Conservation (phyloP, 108 stramenopile species). For the Skeletonema grethae region DNA sequence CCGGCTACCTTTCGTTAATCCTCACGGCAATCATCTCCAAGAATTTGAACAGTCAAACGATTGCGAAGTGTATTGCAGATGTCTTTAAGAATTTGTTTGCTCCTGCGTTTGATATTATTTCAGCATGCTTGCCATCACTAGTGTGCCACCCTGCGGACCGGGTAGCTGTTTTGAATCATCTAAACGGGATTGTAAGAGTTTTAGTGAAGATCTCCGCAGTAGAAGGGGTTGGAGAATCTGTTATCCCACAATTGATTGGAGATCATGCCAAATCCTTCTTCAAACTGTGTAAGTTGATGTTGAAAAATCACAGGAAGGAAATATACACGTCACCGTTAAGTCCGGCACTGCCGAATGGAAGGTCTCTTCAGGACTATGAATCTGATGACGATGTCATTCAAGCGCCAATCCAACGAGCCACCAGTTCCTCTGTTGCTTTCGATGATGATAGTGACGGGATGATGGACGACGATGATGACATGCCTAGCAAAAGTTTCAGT, state of each 20-base stretch:
- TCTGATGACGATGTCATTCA: slow-evolving; percentile 33
- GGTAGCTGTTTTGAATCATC: slow-evolving; percentile 27
- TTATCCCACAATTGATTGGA: slow-evolving; percentile 14
- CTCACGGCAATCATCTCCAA: slow-evolving; percentile 26
- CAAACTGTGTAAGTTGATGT: slow-evolving; percentile 20
- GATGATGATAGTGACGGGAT: slow-evolving; percentile 39
- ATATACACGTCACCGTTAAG: slow-evolving; percentile 16
- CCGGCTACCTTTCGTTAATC: slow-evolving; percentile 31
- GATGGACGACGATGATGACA: slow-evolving; percentile 29
- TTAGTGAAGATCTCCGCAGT: slow-evolving; percentile 26
- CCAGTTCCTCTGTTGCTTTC: background rate
- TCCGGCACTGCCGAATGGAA: background rate
- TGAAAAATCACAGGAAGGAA: slow-evolving; percentile 31
- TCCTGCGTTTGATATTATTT: slow-evolving; percentile 33
- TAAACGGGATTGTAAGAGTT: slow-evolving; percentile 36
- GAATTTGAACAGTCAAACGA: slow-evolving; percentile 15
- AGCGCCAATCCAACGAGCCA: slow-evolving; percentile 6
- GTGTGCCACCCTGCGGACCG: slow-evolving; percentile 25
- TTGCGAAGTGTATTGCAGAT: slow-evolving; percentile 21
- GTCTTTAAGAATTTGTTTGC: slow-evolving; percentile 24
- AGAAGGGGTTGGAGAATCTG: slow-evolving; percentile 8
- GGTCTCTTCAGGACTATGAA: slow-evolving; percentile 16
- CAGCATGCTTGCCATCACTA: slow-evolving; percentile 23
- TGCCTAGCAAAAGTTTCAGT: background rate
- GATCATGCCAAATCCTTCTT: slow-evolving; percentile 39